These are phyloP conservation scores for Monilinia fructigena DNA, from an alignment of 2,329 filamentous ascomycete genomes.

Conservation along the genomic window DNA sequence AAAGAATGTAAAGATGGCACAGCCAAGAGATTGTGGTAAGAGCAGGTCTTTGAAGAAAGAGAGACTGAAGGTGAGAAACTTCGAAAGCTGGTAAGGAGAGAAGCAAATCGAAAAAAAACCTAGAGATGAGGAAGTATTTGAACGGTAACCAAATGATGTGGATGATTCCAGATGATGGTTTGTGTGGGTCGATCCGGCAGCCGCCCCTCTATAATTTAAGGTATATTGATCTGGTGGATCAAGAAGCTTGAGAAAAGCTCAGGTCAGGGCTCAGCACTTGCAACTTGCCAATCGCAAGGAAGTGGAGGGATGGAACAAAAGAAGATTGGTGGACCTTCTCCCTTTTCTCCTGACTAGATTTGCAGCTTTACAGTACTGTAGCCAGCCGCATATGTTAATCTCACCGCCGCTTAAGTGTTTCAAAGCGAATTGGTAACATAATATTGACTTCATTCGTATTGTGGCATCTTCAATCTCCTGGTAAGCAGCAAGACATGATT, in stretches of 20 bases:
- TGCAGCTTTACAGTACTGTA: conserved; percentile 5
- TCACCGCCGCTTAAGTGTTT: conserved; percentile 17
- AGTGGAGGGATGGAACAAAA: background rate
- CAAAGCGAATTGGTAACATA: background rate
- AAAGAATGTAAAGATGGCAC: conserved; percentile 19
- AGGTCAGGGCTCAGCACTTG: conserved; percentile 5
- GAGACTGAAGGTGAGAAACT: conserved; percentile 20
- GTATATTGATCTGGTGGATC: conserved; percentile 14
- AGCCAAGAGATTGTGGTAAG: conserved; percentile 16
- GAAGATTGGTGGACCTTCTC: background rate
- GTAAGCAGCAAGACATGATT: conserved; percentile 7
- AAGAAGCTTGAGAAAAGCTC: conserved; percentile 19
- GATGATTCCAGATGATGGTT: conserved; percentile 17
- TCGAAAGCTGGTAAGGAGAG: conserved; percentile 17
- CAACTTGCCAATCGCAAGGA: background rate
- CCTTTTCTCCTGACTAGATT: no score
- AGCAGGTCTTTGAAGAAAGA: conserved; percentile 20
- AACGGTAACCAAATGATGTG: conserved; percentile 7
- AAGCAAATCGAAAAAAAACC: background rate
- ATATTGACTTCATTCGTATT: conserved; percentile 14
- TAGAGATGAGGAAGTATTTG: conserved; percentile 15
- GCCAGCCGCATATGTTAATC: background rate
- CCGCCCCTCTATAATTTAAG: conserved; percentile 21
- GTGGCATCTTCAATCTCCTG: conserved; percentile 5
- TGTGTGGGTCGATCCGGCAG: conserved; percentile 8